Evolutionary conservation across 2,329 filamentous ascomycete species (phyloP), one percentile per base, ranked within the genome.

Genomic region (Plectosphaerella cucumerina): DNA sequence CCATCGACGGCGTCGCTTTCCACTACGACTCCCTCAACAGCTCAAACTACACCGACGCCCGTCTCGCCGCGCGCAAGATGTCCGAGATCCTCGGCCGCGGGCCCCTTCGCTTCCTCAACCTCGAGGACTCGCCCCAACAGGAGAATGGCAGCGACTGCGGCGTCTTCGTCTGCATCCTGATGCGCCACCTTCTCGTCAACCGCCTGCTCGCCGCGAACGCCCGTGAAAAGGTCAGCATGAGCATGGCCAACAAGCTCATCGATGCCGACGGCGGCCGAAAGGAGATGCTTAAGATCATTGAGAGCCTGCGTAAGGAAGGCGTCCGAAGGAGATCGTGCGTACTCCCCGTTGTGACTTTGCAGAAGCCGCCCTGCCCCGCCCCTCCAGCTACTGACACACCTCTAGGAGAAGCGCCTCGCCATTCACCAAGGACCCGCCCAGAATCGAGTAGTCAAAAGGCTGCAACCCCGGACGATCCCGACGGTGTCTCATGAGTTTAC

Each of bases 81-180:
- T 77, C 81, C 22, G 72, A 75, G 31, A 72, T 97, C 26, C 77
- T 97, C 1, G 76, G 78, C 33, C 80, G 81, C 51, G 42, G 42
- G 4, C 76, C 76, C 5, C 71, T 95, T 17, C 77, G 85, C 18
- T 97, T 95, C 65, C 81, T 92, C 62, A 85, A 93, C 66, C 78
- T 99, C 50, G 77, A 86, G 0, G 93, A 97, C 64, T 87, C 84
- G 10, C 94, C 94, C 0, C 88, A 95, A 62, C 94, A 99, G 68
- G 87, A 92, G 59, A 97, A 97, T 59, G 85, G 88, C 22, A 93
- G 83, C 64, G 94, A 99, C 69, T 99, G 94, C 60, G 94, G 94
- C 17, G 90, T 99, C 1, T 97, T 92, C 67, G 94, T 99, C 3
- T 97, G 94, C 68, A 81, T 97, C 58, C 80, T 93, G 55, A 99